Percentiles rank a stretch among this genome's conserved stretches.
Evolutionary conservation across 441 rosid genomes (phyloP).

Genomic region (Pelargonium exstipulatum): DNA sequence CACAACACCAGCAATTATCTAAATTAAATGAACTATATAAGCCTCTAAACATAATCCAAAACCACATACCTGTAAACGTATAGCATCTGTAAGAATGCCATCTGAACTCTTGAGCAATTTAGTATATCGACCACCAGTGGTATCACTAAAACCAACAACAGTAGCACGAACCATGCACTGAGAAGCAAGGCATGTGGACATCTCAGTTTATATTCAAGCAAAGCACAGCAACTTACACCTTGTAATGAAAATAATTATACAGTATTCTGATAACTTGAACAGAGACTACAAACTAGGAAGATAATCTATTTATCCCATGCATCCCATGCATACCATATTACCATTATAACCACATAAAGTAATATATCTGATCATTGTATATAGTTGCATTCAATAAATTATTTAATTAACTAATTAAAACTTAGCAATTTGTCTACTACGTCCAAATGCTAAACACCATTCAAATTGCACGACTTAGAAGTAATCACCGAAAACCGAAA

Average conservation of each 20-base stretch:
- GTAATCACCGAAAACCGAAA: no score
- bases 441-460: background rate
- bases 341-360: background rate
- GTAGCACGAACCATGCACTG: constrained; percentile 85
- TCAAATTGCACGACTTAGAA: background rate
- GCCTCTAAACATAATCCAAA: constrained; percentile 11
- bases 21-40: background rate
- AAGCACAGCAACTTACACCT: background rate
- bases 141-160: constrained; percentile 49
- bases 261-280: constrained; percentile 4
- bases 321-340: background rate
- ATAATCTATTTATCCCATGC: background rate
- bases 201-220: constrained; percentile 21
- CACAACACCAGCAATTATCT: background rate
- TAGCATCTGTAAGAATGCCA: constrained; percentile 64
- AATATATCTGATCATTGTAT: background rate
- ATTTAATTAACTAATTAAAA: background rate
- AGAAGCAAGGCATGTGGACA: constrained; percentile 24
- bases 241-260: constrained; percentile 6
- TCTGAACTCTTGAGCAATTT: constrained; percentile 40
- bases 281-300: constrained; percentile 4
- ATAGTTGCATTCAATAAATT: background rate
- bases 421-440: background rate
- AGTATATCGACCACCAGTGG: constrained; percentile 31
- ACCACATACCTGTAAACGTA: constrained; percentile 63